These are phyloP conservation scores for Plenodomus tracheiphilus DNA, from an alignment of 2,329 filamentous ascomycete genomes.

Conservation along the genomic window DNA sequence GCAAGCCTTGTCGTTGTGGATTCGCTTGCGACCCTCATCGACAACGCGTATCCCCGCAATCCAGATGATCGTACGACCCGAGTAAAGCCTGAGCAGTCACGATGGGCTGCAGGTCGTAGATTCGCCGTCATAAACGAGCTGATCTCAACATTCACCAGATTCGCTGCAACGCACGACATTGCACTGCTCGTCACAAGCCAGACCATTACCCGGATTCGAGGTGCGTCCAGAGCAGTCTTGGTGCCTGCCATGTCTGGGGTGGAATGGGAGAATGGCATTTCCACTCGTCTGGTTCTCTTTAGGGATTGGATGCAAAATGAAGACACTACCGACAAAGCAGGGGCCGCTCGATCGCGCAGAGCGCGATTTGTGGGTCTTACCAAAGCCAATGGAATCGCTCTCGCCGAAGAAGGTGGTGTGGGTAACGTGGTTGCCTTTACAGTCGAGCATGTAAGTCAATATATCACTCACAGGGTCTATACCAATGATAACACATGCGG, in stretches of 20 bases:
- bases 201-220: conserved; percentile 78
- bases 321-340: conserved; percentile 27
- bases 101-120: conserved; percentile 54
- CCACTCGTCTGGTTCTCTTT: conserved; percentile 75
- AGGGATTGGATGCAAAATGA: conserved; percentile 62
- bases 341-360: conserved; percentile 35
- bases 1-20: conserved; percentile 77
- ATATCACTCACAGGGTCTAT: conserved; percentile 31
- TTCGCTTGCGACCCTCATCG: conserved; percentile 74
- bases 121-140: conserved; percentile 70
- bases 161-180: conserved; percentile 73
- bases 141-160: conserved; percentile 62
- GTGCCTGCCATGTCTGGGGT: conserved; percentile 73
- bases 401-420: conserved; percentile 47
- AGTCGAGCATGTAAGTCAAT: conserved; percentile 49
- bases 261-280: conserved; percentile 79
- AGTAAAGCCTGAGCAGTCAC: conserved; percentile 48
- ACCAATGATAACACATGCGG: conserved; percentile 17
- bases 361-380: conserved; percentile 50
- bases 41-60: conserved; percentile 72
- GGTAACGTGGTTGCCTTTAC: conserved; percentile 56
- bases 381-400: conserved; percentile 47
- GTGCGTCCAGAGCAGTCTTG: conserved; percentile 67
- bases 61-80: conserved; percentile 49
- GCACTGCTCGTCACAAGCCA: conserved; percentile 78